Evolutionary conservation across 768 basidiomycete species (phyloP).

Genomic region (Cyclocybe cylindracea): DNA sequence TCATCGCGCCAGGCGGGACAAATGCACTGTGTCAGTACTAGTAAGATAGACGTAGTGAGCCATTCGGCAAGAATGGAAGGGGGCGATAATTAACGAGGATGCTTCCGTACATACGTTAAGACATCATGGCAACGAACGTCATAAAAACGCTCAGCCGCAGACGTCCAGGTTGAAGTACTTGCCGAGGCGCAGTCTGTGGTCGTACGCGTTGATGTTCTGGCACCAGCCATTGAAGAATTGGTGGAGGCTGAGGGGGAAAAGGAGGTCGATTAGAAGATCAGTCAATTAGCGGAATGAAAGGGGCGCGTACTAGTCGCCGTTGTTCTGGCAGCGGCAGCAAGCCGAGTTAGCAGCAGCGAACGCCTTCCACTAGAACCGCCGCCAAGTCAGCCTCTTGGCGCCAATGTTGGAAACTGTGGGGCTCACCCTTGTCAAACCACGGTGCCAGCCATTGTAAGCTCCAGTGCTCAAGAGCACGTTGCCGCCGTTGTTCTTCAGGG

Average conservation of each 20-base stretch:
- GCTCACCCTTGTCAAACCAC: conserved; percentile 58
- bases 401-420: not conserved
- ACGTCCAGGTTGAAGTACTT: conserved; percentile 67
- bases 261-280: conserved; percentile 7
- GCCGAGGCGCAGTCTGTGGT: conserved; percentile 44
- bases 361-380: conserved; percentile 43
- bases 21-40: not conserved
- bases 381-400: not conserved
- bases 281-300: not conserved
- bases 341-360: conserved; percentile 52
- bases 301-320: conserved; percentile 76
- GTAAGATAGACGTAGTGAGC: not conserved
- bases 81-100: not conserved
- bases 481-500: conserved; percentile 48
- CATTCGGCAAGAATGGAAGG: not conserved
- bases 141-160: conserved; percentile 24
- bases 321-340: conserved; percentile 79
- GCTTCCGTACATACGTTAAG: not conserved
- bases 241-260: conserved; percentile 45
- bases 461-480: conserved; percentile 63
- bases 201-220: conserved; percentile 57
- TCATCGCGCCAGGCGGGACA: not conserved
- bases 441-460: conserved; percentile 74
- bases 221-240: conserved; percentile 77
- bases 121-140: not conserved